Base-by-base conservation (phyloP, 2,329 filamentous ascomycete genomes). In the Nemania sp. region DNA sequence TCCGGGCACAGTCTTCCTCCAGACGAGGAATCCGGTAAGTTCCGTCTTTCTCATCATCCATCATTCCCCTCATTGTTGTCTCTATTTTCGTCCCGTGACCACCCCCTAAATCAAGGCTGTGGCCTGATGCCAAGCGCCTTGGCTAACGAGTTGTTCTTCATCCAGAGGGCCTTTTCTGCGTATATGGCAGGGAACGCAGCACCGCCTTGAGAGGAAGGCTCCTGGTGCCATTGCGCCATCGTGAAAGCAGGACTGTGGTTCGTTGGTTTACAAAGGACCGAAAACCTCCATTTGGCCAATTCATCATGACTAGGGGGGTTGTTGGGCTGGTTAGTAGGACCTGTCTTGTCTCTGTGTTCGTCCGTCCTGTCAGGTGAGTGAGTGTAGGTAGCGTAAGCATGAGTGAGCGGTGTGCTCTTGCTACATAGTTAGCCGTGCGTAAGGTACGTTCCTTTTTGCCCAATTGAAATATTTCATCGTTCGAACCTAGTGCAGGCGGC, bases 1-100 rank as follows among this genome's bases (percentile, higher is more conserved):
- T 0, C 96, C 96, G 0, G 96, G 96, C 0, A 97, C 93, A 0
- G 88, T 99, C 0, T 98, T 94, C 76, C 86, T 98, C 74, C 96
- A 99, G 81, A 98, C 96, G 0, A 88, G 96, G 70, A 98, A 98
- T 77, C 86, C 93, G 59, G 87, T 89, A 81, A 78, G 88, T 83
- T 41, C 10, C 45, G 24, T 29, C 26, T 3, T 7, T 18, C 22
- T 43, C 29, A n/a, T 55, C 41, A 11, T 58, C 53, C 20, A 41
- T 15, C 41, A 26, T 3, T 56, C n/a, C 27, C 27, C 15, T 35
- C 27, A 15, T 27, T 24, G 38, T 49, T 62, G 55, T 41, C 38
- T 13, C 7, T 43, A 53, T 32, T 45, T 56, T 35, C 29, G 6
- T n/a, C 38, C 35, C 29, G 10, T 52, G 11, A 18, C 11, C 24